Evolutionary conservation across 148 eudicot species (phyloP), one percentile per base, ranked within the genome.

Genomic region (Hydrangea macrophylla): DNA sequence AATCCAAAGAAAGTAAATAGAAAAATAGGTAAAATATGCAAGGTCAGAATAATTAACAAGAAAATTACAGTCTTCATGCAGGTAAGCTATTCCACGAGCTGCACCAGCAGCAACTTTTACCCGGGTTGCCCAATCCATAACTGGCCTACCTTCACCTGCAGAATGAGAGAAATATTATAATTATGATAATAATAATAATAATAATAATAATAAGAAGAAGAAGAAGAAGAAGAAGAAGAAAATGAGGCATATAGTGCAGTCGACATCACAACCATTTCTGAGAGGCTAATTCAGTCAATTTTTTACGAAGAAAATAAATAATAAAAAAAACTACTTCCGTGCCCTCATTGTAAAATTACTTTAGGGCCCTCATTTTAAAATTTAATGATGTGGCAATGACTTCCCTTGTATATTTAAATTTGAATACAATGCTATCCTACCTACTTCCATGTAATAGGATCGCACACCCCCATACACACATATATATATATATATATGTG

Each of bases 41-140:
- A 51, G 20, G 23, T 37, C 42, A 69, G 61, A 68, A 24, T 17
- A 48, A 70, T 9, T 9, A 37, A 15, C 42, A 65, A 55, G 76
- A 36, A 62, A 70, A 64, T 79, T 83, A 89, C 96, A 89, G 58
- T 83, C 92, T 89, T 89, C 96, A 54, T 89, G 96, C 62, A 89
- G 84, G 82, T 89, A 89, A 64, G 96, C 86, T 24, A 89, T 62
- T 75, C 96, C 96, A 64, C 86, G 86, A 70, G 92, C 96, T 70
- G 96, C 85, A 79, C 96, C 96, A 78, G 86, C 88, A 63, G 92
- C 89, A 76, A 84, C 88, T 79, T 78, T 92, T 28, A 86, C 85
- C 67, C 96, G 81, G 62, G 81, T 83, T 57, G 79, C 72, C 97
- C 97, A 92, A 60, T 81, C 84, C 89, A 90, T 85, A 58, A 80